Conservation (phyloP, 176 grass and related monocot genomes). For the Puya raimondii region DNA sequence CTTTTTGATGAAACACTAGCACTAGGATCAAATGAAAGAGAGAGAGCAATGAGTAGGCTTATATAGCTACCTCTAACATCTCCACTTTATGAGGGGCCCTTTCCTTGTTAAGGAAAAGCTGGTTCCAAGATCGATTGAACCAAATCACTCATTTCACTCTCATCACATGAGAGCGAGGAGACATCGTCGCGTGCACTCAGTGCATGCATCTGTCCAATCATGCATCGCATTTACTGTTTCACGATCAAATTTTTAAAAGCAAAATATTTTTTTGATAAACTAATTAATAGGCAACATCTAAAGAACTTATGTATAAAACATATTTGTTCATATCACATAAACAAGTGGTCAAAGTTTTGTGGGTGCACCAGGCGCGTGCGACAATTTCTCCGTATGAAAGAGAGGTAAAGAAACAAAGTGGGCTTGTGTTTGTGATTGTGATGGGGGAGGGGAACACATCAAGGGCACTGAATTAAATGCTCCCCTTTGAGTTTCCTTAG, state of each 20-base stretch:
- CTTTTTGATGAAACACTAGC: not conserved
- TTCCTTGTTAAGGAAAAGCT: conserved; percentile 28
- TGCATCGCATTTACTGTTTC: too few species aligned
- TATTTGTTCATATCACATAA: conserved; percentile 4
- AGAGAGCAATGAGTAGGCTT: conserved; percentile 5
- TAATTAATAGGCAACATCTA: not conserved
- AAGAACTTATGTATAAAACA: not conserved
- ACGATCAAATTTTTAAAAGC: too few species aligned
- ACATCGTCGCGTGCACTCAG: not conserved
- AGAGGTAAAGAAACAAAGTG: conserved; percentile 15
- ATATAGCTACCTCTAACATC: conserved; percentile 11
- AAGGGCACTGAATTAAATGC: conserved; percentile 87
- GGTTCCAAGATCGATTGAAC: conserved; percentile 12
- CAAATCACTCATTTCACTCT: not conserved
- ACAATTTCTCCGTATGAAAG: conserved; percentile 8
- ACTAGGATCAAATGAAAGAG: not conserved
- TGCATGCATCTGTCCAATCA: too few species aligned
- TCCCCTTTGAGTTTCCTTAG: conserved; percentile 24
- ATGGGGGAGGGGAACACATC: conserved; percentile 15
- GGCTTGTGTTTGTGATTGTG: conserved; percentile 43
- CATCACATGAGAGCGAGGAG: not conserved
- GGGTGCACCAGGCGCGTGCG: not conserved
- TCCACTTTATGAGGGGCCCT: conserved; percentile 21
- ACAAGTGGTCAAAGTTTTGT: conserved; percentile 8
- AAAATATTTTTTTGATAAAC: too few species aligned